A percentile compares a stretch with the other conserved stretches of the same genome.
Evolutionary conservation across 2,329 filamentous ascomycete genomes (phyloP).

Genomic region (Alternaria alternata): DNA sequence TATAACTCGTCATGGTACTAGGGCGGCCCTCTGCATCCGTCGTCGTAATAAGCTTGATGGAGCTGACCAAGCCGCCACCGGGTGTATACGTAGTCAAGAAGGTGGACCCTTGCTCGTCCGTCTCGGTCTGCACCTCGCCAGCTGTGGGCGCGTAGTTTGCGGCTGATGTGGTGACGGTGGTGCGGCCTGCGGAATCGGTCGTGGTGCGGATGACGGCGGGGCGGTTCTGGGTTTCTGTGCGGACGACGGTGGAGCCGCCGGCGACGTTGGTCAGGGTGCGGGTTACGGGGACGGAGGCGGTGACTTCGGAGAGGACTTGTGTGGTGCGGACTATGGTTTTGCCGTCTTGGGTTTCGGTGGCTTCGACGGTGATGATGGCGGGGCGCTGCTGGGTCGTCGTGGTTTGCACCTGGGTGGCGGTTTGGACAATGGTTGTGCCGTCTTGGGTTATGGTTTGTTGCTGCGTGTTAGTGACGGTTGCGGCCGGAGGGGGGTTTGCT

Average conservation of each 20-base stretch:
- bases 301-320: slow-evolving; percentile 51
- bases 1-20: slow-evolving; percentile 56
- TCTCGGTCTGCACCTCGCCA: slow-evolving; percentile 56
- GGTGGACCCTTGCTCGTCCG: slow-evolving; percentile 51
- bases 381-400: slow-evolving; percentile 25
- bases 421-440: neutral
- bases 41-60: slow-evolving; percentile 50
- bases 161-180: slow-evolving; percentile 46
- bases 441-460: neutral
- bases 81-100: slow-evolving; percentile 59
- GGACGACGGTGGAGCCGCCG: slow-evolving; percentile 47
- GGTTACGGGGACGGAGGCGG: slow-evolving; percentile 49
- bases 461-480: neutral
- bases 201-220: slow-evolving; percentile 49
- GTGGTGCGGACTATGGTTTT: slow-evolving; percentile 48
- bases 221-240: slow-evolving; percentile 44
- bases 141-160: slow-evolving; percentile 42
- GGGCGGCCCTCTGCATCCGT: slow-evolving; percentile 42
- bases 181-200: slow-evolving; percentile 52
- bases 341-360: slow-evolving; percentile 52
- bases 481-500: slow-evolving; percentile 5
- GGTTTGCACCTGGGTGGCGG: neutral
- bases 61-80: slow-evolving; percentile 51
- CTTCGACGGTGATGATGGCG: slow-evolving; percentile 49
- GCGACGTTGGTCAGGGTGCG: slow-evolving; percentile 51